Base-by-base conservation (phyloP, 129 eudicot species). In the Artemisia annua region DNA sequence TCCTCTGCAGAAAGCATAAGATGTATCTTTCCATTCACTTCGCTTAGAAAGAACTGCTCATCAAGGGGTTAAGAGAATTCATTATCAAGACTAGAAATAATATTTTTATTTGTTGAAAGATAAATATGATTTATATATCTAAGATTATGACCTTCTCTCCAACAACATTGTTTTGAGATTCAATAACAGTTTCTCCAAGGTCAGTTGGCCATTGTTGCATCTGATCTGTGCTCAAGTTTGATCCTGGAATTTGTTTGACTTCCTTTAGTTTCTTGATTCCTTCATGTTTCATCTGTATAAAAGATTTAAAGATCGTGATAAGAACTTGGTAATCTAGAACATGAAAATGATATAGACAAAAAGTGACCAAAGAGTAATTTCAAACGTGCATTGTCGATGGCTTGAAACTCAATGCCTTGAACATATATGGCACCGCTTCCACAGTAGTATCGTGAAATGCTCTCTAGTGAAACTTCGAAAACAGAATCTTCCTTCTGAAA, bases 11-110 rank as follows among this genome's bases (percentile, higher is more conserved):
- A 63, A 30, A 63, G 50, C 68, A 32, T 35, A 35, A 35, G 49
- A 32, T 35, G 50, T 12, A 20, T 63, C 68, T 30, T 30, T 63
- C 68, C 50, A 15, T 63, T 63, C 68, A 63, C 68, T 32, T 63
- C 24, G 5, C 10, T 32, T 4, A 35, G 50, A 48, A 32, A 63
- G 19, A 63, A 32, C 49, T 63, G 20, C 7, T 63, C 67, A 63
- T 63, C 48, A 24, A 10, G 28, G 16, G 6, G 30, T 26, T 15
- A 10, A 61, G 19, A 61, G 30, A 35, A 35, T 10, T 28, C 28
- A 61, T 20, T 32, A 26, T 5, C 54, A 61, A 26, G n/a, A 11
- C 17, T 7, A 61, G 5, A 26, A 61, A n/a, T 10, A 60, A 13
- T 26, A 20, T 11, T 26, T 24, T 32, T 3, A 20, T 32, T 13